Base-by-base conservation (phyloP, 345 rosid species). In the Citrus hindsii region DNA sequence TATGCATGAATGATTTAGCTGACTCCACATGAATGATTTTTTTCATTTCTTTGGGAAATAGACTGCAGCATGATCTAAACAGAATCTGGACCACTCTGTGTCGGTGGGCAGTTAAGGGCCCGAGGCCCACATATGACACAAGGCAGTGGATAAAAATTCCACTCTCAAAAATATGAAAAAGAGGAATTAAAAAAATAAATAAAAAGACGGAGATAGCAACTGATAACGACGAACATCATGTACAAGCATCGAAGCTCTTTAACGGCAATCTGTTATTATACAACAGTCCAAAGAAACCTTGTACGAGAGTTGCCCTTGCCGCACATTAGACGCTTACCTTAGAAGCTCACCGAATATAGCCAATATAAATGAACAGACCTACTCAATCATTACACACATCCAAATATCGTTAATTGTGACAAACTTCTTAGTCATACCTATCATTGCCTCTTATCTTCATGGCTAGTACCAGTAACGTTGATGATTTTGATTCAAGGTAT, bases 401-500 rank as follows among this genome's bases (percentile, higher is more conserved):
- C 25, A 10, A n/a, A 22, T 6, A 38, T 18, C 58, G 5, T 53
- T 53, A 38, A 8, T 38, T 18, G 27, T 21, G 48, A 4, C 24
- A 5, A 22, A n/a, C 53, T 38, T 19, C 62, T 53, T 7, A 12
- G 35, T 56, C 46, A 32, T 30, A 51, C 7, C 18, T 18, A 51
- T 14, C 56, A 51, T 6, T 51, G 22, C 16, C 51, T 46, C 16
- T 46, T 27, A 22, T 56, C 21, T 8, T 24, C 33, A 60, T 38
- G 65, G 24, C 51, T 42, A 27, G 13, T 4, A 10, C 6, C 40
- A 24, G 61, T 35, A 63, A 30, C 7, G 48, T 65, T 10, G 33
- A 62, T 40, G 75, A 24, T 21, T 77, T 73, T 40, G 73, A 28
- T 21, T 74, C 69, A 4, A 87, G 79, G 76, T 92, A 90, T 87